Conservation (phyloP, 805 yeast genomes). For the Teunomyces cretensis region DNA sequence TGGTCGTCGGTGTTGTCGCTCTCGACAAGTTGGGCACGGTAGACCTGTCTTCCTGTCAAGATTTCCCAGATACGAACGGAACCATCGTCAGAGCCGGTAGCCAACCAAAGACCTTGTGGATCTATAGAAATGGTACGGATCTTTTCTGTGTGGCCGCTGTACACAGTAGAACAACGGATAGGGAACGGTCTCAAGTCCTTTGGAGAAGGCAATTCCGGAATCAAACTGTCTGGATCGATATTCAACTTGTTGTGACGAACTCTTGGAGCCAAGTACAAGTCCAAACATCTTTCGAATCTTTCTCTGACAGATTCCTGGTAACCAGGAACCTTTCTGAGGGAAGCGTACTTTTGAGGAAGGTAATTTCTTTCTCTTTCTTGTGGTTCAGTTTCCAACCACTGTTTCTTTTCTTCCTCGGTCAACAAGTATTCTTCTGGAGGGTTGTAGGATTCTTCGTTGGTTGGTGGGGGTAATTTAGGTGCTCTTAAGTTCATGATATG, state of each 20-base stretch:
- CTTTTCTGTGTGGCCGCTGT: constrained; percentile 79
- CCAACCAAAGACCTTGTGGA: constrained; percentile 90
- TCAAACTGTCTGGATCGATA: constrained; percentile 92
- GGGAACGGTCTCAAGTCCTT: constrained; percentile 97
- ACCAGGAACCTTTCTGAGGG: constrained; percentile 92
- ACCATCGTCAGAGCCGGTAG: constrained; percentile 98
- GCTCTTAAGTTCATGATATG: constrained; percentile 93
- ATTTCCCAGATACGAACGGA: constrained; percentile 96
- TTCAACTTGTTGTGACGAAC: constrained; percentile 86
- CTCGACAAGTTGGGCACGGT: constrained; percentile 52
- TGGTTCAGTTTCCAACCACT: constrained; percentile 71
- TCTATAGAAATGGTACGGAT: constrained; percentile 82
- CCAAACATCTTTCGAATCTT: constrained; percentile 90
- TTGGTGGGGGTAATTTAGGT: constrained; percentile 94
- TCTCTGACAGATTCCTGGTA: constrained; percentile 84
- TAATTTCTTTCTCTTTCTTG: constrained; percentile 76
- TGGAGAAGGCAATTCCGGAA: constrained; percentile 96
- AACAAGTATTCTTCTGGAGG: constrained; percentile 95
- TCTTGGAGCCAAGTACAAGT: constrained; percentile 93
- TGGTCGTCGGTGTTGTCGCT: constrained; percentile 67
- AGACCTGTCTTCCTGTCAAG: constrained; percentile 90
- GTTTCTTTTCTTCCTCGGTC: constrained; percentile 70
- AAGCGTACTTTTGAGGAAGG: constrained; percentile 74
- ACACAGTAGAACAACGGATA: constrained; percentile 78
- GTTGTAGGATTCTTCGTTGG: constrained; percentile 93